These are phyloP conservation scores for Chalciporus pseudorubinellus DNA, from an alignment of 768 basidiomycete genomes.

Conservation along the genomic window DNA sequence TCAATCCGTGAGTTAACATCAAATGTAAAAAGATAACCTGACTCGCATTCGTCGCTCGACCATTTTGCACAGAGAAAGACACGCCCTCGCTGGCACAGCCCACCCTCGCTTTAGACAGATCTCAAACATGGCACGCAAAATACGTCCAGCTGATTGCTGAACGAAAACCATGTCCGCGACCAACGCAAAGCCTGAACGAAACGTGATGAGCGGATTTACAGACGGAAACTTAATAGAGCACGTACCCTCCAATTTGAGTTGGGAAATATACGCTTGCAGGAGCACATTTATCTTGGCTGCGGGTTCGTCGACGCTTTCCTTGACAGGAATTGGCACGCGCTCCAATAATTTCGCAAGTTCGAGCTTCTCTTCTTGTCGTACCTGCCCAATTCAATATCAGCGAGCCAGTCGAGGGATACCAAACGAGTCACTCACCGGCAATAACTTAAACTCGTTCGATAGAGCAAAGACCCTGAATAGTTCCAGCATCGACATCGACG, in stretches of 20 bases:
- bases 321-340: constrained; percentile 94
- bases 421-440: constrained; percentile 53
- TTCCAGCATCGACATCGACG: constrained; percentile 85
- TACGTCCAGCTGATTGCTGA: constrained; percentile 95
- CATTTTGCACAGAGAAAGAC: constrained; percentile 95
- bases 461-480: constrained; percentile 94
- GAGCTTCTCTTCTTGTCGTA: constrained; percentile 81
- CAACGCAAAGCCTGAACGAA: constrained; percentile 64
- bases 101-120: constrained; percentile 98
- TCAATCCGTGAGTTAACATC: too few relatives aligned
- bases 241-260: constrained; percentile 84
- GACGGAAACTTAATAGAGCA: not conserved
- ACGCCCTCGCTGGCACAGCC: constrained; percentile 90
- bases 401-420: not conserved
- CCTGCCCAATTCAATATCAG: constrained; percentile 31
- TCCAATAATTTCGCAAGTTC: constrained; percentile 89
- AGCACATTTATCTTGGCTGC: constrained; percentile 97
- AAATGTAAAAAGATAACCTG: too few relatives aligned
- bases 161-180: constrained; percentile 96
- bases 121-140: constrained; percentile 94
- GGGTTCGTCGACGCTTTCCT: constrained; percentile 94
- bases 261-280: constrained; percentile 91
- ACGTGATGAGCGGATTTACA: not conserved
- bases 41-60: constrained; percentile 72
- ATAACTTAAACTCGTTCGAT: constrained; percentile 91